A percentile compares a stretch with the other conserved stretches of the same genome.
These are phyloP conservation scores for Phoma sp. DNA, from an alignment of 2,329 filamentous ascomycete species.

Conservation along the genomic window DNA sequence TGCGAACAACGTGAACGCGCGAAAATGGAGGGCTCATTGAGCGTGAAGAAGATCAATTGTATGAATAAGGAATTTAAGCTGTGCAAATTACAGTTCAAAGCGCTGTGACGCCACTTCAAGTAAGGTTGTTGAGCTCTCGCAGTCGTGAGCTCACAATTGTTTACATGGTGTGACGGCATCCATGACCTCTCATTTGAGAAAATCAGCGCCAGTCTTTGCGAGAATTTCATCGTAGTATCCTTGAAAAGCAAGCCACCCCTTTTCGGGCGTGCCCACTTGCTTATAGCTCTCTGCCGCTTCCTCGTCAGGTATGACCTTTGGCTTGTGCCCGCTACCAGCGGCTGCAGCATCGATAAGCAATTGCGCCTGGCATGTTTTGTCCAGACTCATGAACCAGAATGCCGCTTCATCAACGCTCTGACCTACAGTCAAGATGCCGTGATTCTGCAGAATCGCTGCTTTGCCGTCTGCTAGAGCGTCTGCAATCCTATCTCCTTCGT, in stretches of 20 bases:
- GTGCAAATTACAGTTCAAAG: no score
- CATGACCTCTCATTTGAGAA: slow-evolving; percentile 47
- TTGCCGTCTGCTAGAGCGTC: slow-evolving; percentile 45
- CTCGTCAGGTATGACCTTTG: slow-evolving; percentile 50
- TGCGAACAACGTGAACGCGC: no score
- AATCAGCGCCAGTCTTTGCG: slow-evolving; percentile 58
- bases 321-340: slow-evolving; percentile 47
- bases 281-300: slow-evolving; percentile 50
- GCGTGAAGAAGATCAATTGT: no score
- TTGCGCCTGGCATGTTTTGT: slow-evolving; percentile 56
- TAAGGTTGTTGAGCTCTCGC: no score
- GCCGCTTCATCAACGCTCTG: slow-evolving; percentile 53
- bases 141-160: no score
- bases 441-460: slow-evolving; percentile 49
- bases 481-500: slow-evolving; percentile 54
- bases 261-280: slow-evolving; percentile 56
- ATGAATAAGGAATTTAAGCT: no score
- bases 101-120: no score
- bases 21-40: no score
- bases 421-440: slow-evolving; percentile 49
- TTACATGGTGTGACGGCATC: no score
- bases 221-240: slow-evolving; percentile 62
- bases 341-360: slow-evolving; percentile 52
- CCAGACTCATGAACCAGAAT: slow-evolving; percentile 55
- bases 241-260: slow-evolving; percentile 62